Evolutionary conservation across 352 stramenopile genomes (phyloP), one percentile per base, ranked within the genome.

Genomic region (Blastocystis sp.): DNA sequence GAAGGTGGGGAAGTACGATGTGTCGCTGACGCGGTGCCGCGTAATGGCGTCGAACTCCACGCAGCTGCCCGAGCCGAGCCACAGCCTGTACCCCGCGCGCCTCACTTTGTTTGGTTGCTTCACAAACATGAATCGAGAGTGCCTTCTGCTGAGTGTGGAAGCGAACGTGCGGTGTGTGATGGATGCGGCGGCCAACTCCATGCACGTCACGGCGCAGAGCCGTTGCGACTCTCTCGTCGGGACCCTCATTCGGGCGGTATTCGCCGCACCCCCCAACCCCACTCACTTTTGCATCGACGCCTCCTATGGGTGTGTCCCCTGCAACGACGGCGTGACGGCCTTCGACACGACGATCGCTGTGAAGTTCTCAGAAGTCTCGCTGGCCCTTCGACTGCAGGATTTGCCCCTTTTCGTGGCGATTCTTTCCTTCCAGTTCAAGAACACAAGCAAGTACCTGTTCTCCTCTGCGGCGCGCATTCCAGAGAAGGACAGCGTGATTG

Each of bases 1-100:
- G 0, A 84, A 84, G 34, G 52, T 67, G 21, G 74, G 74, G 7
- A 9, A 70, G 5, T 84, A 84, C n/a, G 10, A 41, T 11, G 52
- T 84, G 7, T 38, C 65, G 11, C 5, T 66, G 9, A 2, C 2
- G 1, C 53, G 45, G 38, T 52, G 34, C 23, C 17, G 34, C 34
- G 0, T 56, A 4, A 28, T 28, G 0, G 23, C 69, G 2, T 59
- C 69, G 56, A 61, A 43, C 40, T 84, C 74, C 3, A 84, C 74
- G 4, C n/a, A 28, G 40, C 14, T 67, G 5, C 74, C 74, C 21
- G 74, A 84, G 53, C 66, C 52, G 34, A 34, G 19, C 3, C 34
- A 76, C 41, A 17, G 14, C 1, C 5, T 76, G 4, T 45, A 59
- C 52, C 66, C 21, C 41, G 66, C 66, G 11, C 21, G 48, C 1